Evolutionary conservation across 306 rosid genomes (phyloP), one percentile per base, ranked within the genome.

Genomic region (Cyamopsis tetragonoloba): DNA sequence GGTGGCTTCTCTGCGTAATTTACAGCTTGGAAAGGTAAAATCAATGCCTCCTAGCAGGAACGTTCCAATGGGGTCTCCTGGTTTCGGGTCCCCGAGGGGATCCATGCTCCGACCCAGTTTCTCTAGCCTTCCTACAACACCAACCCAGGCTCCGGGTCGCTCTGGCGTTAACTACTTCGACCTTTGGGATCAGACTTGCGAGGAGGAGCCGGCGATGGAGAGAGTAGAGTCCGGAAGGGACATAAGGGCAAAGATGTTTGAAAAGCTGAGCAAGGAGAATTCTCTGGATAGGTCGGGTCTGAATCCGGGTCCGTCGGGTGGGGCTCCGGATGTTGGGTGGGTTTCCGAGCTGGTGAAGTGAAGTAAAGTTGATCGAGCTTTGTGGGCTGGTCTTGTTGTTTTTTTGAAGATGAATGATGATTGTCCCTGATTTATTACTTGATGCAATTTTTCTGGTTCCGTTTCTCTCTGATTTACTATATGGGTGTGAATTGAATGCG

Each of bases 161-260:
- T 17, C 74, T 1, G 81, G 88, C 2, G 44, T 58, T 0, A 78
- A 62, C 5, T 82, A 42, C 35, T 68, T 85, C 5, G 95, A 90
- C 14, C 2, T 77, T 11, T 82, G 81, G 73, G 97, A 88, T 0
- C 68, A 64, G 61, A 63, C 72, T 2, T 63, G 67, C 0, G 90
- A 77, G 79, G 98, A 93, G 74, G 98, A 88, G 76, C 89, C 95
- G 0, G 83, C 74, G 0, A 95, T 95, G 99, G 97, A 88, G 73
- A 86, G 99, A 70, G 99, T 95, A 0, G 99, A 95, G 70, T 86
- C 95, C 0, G 99, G 99, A 1, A 86, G 99, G 54, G 83, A 51
- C n/a, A 62, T 95, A 10, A 67, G 99, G 66, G 85, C 84, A 0
- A 85, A 72, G 83, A 95, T 95, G 96, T 82, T 95, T 26, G 92